Evolutionary conservation across 208 protist species (phyloP).

Genomic region (Crithidia expoeki): DNA sequence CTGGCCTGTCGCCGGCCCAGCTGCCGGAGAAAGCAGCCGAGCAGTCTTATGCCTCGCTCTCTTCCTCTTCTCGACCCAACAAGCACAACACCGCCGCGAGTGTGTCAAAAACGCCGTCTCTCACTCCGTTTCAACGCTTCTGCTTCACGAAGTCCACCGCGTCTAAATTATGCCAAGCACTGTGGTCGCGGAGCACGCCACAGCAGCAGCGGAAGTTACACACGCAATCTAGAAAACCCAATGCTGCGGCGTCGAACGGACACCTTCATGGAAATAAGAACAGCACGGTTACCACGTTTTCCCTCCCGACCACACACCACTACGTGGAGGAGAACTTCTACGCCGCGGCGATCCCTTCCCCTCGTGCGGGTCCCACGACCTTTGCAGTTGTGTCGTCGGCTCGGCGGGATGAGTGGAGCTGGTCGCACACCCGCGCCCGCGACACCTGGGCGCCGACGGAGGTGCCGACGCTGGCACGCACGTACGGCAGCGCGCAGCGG

Average conservation of each 20-base stretch:
- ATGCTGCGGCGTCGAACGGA: too few relatives aligned
- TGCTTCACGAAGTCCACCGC: slow-evolving; percentile 16
- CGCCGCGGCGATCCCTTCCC: background rate
- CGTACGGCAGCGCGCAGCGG: slow-evolving; percentile 6
- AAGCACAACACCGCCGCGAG: background rate
- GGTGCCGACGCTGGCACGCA: background rate
- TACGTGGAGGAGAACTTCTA: slow-evolving; percentile 1
- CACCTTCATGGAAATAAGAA: too few relatives aligned
- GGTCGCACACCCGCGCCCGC: background rate
- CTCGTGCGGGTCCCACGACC: background rate
- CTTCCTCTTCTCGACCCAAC: background rate
- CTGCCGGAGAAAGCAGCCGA: background rate
- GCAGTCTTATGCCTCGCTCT: background rate
- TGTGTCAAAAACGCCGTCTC: background rate
- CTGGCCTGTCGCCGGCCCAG: background rate
- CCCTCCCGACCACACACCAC: background rate
- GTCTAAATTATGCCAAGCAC: background rate
- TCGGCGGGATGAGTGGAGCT: slow-evolving; percentile 8
- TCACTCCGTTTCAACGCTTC: slow-evolving; percentile 14
- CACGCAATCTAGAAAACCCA: too few relatives aligned
- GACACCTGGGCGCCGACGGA: background rate
- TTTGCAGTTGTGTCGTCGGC: background rate
- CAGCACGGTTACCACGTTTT: too few relatives aligned
- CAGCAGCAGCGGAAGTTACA: background rate
- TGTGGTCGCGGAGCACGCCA: background rate